These are phyloP conservation scores for Ceratocystis destructans DNA, from an alignment of 2,329 filamentous ascomycete genomes.

Conservation along the genomic window DNA sequence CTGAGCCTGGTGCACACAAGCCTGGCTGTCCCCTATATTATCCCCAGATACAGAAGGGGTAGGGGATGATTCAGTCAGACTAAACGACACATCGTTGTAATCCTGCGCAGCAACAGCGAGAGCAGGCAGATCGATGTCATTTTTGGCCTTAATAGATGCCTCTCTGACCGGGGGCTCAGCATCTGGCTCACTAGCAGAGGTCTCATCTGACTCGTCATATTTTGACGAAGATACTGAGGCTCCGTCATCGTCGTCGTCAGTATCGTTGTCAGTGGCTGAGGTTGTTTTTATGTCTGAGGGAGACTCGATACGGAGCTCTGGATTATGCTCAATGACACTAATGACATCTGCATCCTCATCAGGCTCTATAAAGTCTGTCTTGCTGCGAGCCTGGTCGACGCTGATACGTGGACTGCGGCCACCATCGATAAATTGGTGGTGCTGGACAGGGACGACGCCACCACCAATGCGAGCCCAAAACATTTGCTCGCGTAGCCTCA, in stretches of 20 bases:
- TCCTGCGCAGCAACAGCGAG: constrained; percentile 10
- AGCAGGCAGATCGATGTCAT: constrained; percentile 9
- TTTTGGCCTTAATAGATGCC: not conserved
- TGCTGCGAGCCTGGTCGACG: constrained; percentile 19
- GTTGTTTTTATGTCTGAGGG: not conserved
- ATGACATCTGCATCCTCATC: constrained; percentile 2
- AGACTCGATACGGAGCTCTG: not conserved
- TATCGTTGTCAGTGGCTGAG: not conserved
- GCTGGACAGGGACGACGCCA: constrained; percentile 59
- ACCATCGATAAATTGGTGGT: not conserved
- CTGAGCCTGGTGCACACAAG: no score
- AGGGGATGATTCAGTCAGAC: constrained; percentile 11
- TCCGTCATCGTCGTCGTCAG: constrained; percentile 1
- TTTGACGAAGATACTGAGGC: constrained; percentile 4
- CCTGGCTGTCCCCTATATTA: not conserved
- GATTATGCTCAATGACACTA: constrained; percentile 2
- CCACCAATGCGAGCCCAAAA: constrained; percentile 92
- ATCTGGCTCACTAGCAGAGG: constrained; percentile 12
- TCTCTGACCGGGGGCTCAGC: constrained; percentile 12
- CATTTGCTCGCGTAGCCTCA: constrained; percentile 81
- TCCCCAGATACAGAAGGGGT: constrained; percentile 2
- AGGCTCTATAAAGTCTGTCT: not conserved
- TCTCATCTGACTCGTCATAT: constrained; percentile 12
- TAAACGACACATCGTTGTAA: constrained; percentile 17
- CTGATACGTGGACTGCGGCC: constrained; percentile 27